Evolutionary conservation across 805 yeast genomes (phyloP).

Genomic region (Wickerhamomyces canadensis): DNA sequence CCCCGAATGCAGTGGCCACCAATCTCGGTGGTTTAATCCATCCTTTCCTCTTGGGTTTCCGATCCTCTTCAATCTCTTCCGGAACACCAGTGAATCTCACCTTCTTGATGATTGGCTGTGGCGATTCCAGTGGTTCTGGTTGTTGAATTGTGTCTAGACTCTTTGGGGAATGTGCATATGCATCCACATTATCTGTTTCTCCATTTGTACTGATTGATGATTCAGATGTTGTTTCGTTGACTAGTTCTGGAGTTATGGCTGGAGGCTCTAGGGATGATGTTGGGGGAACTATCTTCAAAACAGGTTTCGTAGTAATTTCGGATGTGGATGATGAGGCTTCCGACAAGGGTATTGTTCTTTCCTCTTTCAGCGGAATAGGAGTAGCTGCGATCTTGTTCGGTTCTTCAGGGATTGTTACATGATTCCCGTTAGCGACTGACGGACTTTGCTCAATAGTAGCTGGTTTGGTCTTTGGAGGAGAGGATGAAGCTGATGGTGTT

Average conservation of each 20-base stretch:
- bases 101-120: slow-evolving; percentile 16
- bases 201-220: slow-evolving; percentile 6
- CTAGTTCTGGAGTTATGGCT: slow-evolving; percentile 8
- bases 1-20: slow-evolving; percentile 1
- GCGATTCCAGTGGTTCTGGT: no score
- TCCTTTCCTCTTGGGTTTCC: slow-evolving; percentile 18
- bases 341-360: no score
- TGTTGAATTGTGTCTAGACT: background rate
- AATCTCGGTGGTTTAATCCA: slow-evolving; percentile 20
- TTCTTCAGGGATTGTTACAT: no score
- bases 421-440: no score
- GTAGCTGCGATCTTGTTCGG: no score
- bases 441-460: no score
- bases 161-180: background rate
- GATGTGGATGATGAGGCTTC: no score
- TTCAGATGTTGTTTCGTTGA: slow-evolving; percentile 7
- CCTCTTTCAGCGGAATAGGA: no score
- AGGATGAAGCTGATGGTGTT: no score
- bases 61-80: slow-evolving; percentile 14
- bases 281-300: background rate
- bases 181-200: background rate
- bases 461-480: background rate
- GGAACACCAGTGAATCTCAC: slow-evolving; percentile 26
- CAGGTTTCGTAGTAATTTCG: background rate
- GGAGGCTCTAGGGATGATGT: background rate